These are phyloP conservation scores for Bothia castanella DNA, from an alignment of 1,284 basidiomycete genomes.

Conservation along the genomic window DNA sequence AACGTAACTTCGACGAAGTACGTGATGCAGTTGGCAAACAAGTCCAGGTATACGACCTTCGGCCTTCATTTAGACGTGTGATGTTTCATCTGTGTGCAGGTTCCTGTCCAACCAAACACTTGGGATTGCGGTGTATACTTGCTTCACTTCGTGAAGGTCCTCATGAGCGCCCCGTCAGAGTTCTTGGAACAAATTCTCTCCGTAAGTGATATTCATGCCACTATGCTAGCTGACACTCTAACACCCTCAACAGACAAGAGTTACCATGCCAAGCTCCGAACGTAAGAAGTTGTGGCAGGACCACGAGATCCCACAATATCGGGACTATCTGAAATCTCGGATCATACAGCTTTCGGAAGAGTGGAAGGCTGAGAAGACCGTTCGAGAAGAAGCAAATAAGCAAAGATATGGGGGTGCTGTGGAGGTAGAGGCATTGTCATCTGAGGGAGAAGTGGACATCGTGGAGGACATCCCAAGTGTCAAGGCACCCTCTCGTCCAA, in stretches of 20 bases:
- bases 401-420: slow-evolving; percentile 14
- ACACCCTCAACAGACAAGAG: slow-evolving; percentile 29
- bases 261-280: slow-evolving; percentile 31
- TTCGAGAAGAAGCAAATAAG: slow-evolving; percentile 32
- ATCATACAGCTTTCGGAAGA: slow-evolving; percentile 39
- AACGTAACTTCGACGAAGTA: slow-evolving; percentile 49
- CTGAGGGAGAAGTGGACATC: slow-evolving; percentile 47
- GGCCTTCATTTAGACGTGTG: neutral
- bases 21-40: slow-evolving; percentile 42
- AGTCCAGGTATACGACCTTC: slow-evolving; percentile 42
- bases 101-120: slow-evolving; percentile 77
- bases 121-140: slow-evolving; percentile 86
- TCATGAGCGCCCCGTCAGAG: slow-evolving; percentile 55
- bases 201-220: slow-evolving; percentile 19
- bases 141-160: slow-evolving; percentile 73
- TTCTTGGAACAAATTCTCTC: slow-evolving; percentile 48
- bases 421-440: slow-evolving; percentile 36
- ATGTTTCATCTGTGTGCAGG: slow-evolving; percentile 39
- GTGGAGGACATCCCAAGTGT: slow-evolving; percentile 29
- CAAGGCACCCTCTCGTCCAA: slow-evolving; percentile 12
- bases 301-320: slow-evolving; percentile 32
- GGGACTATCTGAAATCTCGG: slow-evolving; percentile 35
- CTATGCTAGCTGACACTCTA: neutral
- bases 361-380: slow-evolving; percentile 40
- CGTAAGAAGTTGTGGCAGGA: slow-evolving; percentile 50